A percentile compares a stretch with the other conserved stretches of the same genome.
These are phyloP conservation scores for Butyriboletus loyo DNA, from an alignment of 768 basidiomycete species.

Conservation along the genomic window DNA sequence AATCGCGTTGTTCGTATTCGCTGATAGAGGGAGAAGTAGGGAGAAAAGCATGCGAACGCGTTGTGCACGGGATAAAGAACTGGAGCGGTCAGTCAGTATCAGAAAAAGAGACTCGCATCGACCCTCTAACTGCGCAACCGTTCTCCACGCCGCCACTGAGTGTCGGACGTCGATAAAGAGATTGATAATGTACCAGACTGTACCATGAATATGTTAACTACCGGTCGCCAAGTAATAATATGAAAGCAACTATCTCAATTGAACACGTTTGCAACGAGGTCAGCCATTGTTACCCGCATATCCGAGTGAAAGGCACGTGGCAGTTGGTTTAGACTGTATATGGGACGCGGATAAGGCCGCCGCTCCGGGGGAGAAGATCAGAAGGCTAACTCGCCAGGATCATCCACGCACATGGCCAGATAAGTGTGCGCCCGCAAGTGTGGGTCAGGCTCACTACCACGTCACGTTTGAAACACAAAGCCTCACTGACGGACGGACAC, in stretches of 20 bases:
- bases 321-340: neutral
- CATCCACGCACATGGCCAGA: neutral
- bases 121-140: neutral
- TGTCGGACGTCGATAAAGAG: constrained; percentile 2
- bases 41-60: neutral
- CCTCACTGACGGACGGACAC: constrained; percentile 3
- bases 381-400: neutral
- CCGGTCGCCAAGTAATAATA: neutral
- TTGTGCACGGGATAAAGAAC: neutral
- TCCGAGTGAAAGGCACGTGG: constrained; percentile 8
- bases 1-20: neutral
- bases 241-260: constrained; percentile 1
- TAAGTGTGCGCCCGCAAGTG: neutral
- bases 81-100: neutral
- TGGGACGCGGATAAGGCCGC: constrained; percentile 3
- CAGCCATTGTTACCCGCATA: neutral
- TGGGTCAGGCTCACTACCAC: neutral
- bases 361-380: neutral
- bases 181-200: neutral
- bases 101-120: neutral
- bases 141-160: neutral
- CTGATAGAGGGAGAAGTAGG: neutral
- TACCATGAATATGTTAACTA: neutral
- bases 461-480: neutral
- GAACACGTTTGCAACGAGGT: constrained; percentile 1